A percentile compares a stretch with the other conserved stretches of the same genome.
Conservation (phyloP, 768 basidiomycete species). For the Macrolepiota fuliginosa region DNA sequence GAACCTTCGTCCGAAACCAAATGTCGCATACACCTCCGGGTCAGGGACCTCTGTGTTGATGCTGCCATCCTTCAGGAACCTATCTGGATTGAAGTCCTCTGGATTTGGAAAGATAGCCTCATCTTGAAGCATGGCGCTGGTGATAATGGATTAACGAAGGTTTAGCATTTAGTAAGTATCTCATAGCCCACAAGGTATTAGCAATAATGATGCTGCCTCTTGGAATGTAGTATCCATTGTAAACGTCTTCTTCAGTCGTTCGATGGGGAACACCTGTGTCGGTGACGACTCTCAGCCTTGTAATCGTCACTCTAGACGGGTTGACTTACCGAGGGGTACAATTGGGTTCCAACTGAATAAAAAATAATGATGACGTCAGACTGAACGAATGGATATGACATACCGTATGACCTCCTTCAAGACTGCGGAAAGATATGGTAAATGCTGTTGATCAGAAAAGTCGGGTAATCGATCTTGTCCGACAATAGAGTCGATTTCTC, state of each 20-base stretch:
- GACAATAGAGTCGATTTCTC: conserved; percentile 25
- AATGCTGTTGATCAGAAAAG: conserved; percentile 18
- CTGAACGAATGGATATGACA: not conserved
- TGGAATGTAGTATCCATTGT: conserved; percentile 16
- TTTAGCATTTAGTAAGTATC: not conserved
- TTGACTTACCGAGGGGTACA: conserved; percentile 25
- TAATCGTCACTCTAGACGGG: not conserved
- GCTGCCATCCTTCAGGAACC: conserved; percentile 23
- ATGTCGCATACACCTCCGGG: conserved; percentile 11
- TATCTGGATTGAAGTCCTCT: conserved; percentile 26
- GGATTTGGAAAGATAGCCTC: conserved; percentile 29
- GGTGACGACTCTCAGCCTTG: not conserved
- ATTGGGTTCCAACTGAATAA: conserved; percentile 6
- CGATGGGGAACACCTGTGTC: conserved; percentile 11
- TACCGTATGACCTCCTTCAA: conserved; percentile 22
- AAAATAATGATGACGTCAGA: too few relatives aligned
- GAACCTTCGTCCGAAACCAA: conserved; percentile 22
- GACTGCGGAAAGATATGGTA: conserved; percentile 22
- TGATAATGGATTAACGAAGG: not conserved
- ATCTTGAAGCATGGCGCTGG: conserved; percentile 31
- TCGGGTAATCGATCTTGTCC: conserved; percentile 19
- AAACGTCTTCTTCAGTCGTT: conserved; percentile 12
- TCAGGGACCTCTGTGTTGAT: conserved; percentile 5
- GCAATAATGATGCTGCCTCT: conserved; percentile 9
- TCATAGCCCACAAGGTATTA: conserved; percentile 6